phyloP scores from a whole-genome alignment of 108 stramenopile genomes.

The Skeletonema marinoi region DNA sequence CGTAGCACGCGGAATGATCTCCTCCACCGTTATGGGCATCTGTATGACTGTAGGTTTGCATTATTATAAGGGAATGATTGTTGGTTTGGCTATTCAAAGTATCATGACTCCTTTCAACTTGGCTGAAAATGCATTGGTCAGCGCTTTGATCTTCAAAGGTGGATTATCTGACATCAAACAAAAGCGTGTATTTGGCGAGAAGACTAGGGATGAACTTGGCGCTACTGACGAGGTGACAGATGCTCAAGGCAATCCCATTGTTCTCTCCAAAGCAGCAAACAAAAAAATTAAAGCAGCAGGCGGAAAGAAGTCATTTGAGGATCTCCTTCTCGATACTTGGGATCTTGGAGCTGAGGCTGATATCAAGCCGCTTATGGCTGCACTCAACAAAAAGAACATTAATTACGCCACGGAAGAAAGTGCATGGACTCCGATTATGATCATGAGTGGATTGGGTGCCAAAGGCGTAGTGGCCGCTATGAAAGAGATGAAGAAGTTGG shows the following conservation, averaged over 20 bases:
- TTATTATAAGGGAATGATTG: conserved; percentile 87
- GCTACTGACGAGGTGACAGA: conserved; percentile 72
- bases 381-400: conserved; percentile 71
- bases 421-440: conserved; percentile 89
- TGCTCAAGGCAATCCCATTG: conserved; percentile 60
- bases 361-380: conserved; percentile 59
- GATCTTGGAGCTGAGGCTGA: conserved; percentile 83
- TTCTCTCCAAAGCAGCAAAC: conserved; percentile 25
- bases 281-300: background rate
- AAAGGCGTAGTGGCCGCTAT: conserved; percentile 56
- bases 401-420: conserved; percentile 76
- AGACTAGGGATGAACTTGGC: conserved; percentile 60
- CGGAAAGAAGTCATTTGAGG: conserved; percentile 58
- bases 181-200: conserved; percentile 80
- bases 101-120: conserved; percentile 86
- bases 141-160: conserved; percentile 62
- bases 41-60: conserved; percentile 85
- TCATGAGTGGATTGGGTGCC: conserved; percentile 73
- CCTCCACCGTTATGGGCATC: conserved; percentile 79
- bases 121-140: conserved; percentile 70
- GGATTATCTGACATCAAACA: conserved; percentile 42
- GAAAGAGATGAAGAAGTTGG: conserved; percentile 63
- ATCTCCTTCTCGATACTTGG: conserved; percentile 86
- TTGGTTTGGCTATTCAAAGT: conserved; percentile 86
- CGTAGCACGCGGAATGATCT: conserved; percentile 60